Percentiles rank a stretch among this genome's conserved stretches.
phyloP scores from a whole-genome alignment of 371 early-diverging fungal genomes.

The Paraphysoderma sedebokerense region DNA sequence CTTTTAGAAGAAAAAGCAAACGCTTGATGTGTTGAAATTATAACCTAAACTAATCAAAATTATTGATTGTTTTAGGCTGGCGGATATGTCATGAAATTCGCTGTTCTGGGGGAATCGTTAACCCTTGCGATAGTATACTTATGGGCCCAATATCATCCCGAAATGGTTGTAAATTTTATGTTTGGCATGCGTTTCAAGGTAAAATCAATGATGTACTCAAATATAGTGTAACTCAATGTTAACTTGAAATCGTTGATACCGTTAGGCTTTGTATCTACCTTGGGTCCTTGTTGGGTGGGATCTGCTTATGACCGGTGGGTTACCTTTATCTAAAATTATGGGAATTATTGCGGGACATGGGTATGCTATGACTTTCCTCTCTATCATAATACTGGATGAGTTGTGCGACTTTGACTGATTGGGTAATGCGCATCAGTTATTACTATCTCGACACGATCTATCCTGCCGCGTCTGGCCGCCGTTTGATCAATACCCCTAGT shows the following conservation, averaged over 20 bases:
- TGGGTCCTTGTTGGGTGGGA: constrained; percentile 42
- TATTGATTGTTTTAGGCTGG: constrained; percentile 1
- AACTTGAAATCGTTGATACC: not conserved
- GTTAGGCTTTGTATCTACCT: constrained; percentile 45
- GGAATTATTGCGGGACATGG: constrained; percentile 33
- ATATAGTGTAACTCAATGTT: not conserved
- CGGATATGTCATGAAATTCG: constrained; percentile 5
- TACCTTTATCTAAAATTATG: constrained; percentile 19
- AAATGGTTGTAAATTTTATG: constrained; percentile 50
- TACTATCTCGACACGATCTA: too few species aligned
- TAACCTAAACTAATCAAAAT: not conserved
- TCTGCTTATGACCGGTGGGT: constrained; percentile 12
- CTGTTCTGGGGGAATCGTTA: constrained; percentile 28
- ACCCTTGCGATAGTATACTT: constrained; percentile 48
- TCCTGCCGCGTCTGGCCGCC: too few species aligned
- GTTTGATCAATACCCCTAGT: too few species aligned
- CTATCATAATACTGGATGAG: too few species aligned
- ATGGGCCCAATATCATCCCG: constrained; percentile 52
- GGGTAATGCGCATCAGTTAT: too few species aligned
- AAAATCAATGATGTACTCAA: constrained; percentile 4
- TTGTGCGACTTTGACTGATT: too few species aligned
- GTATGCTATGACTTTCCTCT: too few species aligned
- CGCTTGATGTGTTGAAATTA: not conserved
- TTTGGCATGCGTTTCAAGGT: constrained; percentile 71
- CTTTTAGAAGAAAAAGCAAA: not conserved